A percentile compares a stretch with the other conserved stretches of the same genome.
Evolutionary conservation across 208 protist genomes (phyloP).

Genomic region (Acanthamoeba royreba): DNA sequence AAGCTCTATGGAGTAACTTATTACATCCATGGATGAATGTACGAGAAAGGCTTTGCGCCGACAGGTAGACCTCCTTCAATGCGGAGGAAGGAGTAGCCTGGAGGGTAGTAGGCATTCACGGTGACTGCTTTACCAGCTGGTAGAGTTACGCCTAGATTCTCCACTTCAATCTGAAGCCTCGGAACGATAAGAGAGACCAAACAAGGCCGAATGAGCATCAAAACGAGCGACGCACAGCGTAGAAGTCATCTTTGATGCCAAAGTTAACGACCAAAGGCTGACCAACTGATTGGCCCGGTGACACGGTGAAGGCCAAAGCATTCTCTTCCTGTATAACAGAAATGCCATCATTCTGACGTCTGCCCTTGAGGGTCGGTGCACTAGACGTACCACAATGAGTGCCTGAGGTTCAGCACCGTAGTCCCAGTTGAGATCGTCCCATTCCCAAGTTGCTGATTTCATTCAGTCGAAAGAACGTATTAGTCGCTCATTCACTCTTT

Average conservation of each 20-base stretch:
- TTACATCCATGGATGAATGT: too few relatives aligned
- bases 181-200: too few relatives aligned
- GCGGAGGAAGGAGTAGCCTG: background rate
- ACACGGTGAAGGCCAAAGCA: background rate
- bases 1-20: background rate
- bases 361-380: too few relatives aligned
- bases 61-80: background rate
- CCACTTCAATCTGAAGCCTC: background rate
- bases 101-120: background rate
- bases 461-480: too few relatives aligned
- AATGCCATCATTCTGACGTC: too few relatives aligned
- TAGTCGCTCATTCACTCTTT: too few relatives aligned
- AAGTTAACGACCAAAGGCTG: background rate
- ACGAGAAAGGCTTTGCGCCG: background rate
- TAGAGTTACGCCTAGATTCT: background rate
- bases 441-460: background rate
- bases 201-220: too few relatives aligned
- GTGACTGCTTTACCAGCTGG: background rate
- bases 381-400: background rate
- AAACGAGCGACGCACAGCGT: too few relatives aligned
- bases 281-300: background rate
- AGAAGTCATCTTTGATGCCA: background rate
- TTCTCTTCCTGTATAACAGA: slow-evolving; percentile 5
- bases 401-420: background rate
- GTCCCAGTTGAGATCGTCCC: background rate